Base-by-base conservation (phyloP, 2,329 filamentous ascomycete species). In the Alternaria sp. region DNA sequence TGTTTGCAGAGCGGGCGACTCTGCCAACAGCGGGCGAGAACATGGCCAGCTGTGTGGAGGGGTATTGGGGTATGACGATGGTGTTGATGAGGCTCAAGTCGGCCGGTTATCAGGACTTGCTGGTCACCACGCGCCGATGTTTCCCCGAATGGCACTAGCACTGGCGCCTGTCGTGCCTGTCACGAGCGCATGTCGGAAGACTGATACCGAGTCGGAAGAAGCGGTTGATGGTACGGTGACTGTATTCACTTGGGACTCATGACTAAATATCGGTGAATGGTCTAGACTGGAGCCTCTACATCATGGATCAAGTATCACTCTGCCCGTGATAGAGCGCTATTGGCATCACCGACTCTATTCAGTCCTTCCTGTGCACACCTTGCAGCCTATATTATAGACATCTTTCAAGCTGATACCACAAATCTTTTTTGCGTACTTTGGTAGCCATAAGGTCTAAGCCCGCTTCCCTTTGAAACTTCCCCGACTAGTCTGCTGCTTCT, bases 21-120 rank as follows among this genome's bases (percentile, higher is more conserved):
- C 77, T 77, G 63, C 73, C 72, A 56, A 78, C 64, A 39, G 75
- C 73, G 55, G 74, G 73, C 63, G 75, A 72, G 67, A 79, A 77
- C 77, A 79, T 79, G 65, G 68, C 70, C 71, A 66, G 69, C 67
- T 37, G 34, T 54, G 63, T 62, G 54, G 65, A 57, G 53, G 65
- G 41, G 44, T 39, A 29, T 48, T 36, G 50, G 37, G 61, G 44
- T 57, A 54, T 61, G 61, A 51, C 62, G 64, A 62, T 62, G 58
- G 45, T 58, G 64, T 60, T 62, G 65, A 56, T 60, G 53, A 57
- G 59, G 60, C 63, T 62, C 63, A 60, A 65, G 61, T 54, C 52
- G 61, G 62, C 50, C 51, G 59, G 59, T 60, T 57, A 66, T 65
- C 64, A 67, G 51, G 65, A 61, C 65, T 63, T 67, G 62, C 63